A percentile compares a stretch with the other conserved stretches of the same genome.
These are phyloP conservation scores for Lasiodiplodia citricola DNA, from an alignment of 2,329 filamentous ascomycete genomes.

Conservation along the genomic window DNA sequence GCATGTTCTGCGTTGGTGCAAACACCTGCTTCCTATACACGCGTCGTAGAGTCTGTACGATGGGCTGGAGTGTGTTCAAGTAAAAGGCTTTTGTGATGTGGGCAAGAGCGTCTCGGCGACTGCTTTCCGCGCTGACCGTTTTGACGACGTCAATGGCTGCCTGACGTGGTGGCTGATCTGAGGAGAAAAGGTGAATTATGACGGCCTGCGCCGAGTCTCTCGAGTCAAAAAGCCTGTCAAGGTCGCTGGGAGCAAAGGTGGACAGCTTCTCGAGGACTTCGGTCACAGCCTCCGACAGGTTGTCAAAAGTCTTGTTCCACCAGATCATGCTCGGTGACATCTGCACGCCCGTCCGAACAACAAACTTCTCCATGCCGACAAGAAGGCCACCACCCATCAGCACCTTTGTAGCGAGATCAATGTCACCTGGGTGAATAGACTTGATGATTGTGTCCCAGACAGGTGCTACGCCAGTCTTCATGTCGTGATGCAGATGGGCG, in stretches of 20 bases:
- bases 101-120: conserved; percentile 64
- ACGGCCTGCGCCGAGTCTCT: conserved; percentile 73
- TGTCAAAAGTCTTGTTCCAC: conserved; percentile 77
- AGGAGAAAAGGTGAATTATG: conserved; percentile 80
- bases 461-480: conserved; percentile 72
- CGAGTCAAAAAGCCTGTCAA: conserved; percentile 72
- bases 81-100: conserved; percentile 65
- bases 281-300: conserved; percentile 68
- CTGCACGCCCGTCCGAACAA: conserved; percentile 42
- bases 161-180: conserved; percentile 78
- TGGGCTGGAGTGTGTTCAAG: conserved; percentile 60
- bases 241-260: conserved; percentile 72
- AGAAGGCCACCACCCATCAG: conserved; percentile 73
- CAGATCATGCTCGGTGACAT: conserved; percentile 63
- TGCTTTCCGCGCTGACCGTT: conserved; percentile 73
- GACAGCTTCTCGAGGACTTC: conserved; percentile 78
- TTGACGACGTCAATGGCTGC: conserved; percentile 84
- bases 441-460: conserved; percentile 81
- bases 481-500: conserved; percentile 67
- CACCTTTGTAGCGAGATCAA: conserved; percentile 76
- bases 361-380: conserved; percentile 76
- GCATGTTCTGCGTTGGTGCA: conserved; percentile 63
- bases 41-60: conserved; percentile 61
- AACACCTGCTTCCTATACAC: conserved; percentile 64
- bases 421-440: conserved; percentile 68